A percentile compares a stretch with the other conserved stretches of the same genome.
Conservation (phyloP, 495 filamentous ascomycete species). For the Trichoderma virens region DNA sequence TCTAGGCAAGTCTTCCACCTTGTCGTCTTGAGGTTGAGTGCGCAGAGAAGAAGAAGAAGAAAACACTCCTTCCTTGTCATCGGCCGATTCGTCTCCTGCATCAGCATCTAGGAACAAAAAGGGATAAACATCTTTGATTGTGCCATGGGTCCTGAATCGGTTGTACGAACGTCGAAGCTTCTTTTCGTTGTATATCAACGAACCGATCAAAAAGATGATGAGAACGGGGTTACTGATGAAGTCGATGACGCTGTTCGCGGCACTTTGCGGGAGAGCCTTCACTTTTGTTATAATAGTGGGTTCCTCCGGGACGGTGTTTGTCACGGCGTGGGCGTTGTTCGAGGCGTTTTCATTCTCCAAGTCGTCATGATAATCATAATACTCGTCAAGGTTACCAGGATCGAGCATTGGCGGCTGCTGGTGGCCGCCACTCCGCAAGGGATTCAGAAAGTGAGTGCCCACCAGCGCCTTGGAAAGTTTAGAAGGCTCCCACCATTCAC, state of each 20-base stretch:
- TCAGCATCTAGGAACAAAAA: background rate
- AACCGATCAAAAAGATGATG: slow-evolving; percentile 28
- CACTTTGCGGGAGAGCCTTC: slow-evolving; percentile 29
- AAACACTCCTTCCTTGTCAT: background rate
- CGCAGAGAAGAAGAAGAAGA: background rate
- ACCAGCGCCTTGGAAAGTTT: slow-evolving; percentile 32
- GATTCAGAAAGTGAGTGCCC: slow-evolving; percentile 38
- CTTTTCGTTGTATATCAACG: slow-evolving; percentile 27
- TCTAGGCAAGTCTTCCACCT: background rate
- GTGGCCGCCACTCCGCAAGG: slow-evolving; percentile 10
- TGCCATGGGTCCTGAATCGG: background rate
- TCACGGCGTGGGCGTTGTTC: background rate
- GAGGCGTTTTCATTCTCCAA: slow-evolving; percentile 4
- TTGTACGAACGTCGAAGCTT: slow-evolving; percentile 21
- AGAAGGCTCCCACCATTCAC: slow-evolving; percentile 41
- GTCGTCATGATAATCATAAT: background rate
- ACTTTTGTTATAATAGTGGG: slow-evolving; percentile 27
- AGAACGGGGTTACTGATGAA: slow-evolving; percentile 40
- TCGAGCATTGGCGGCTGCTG: background rate
- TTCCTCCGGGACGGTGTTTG: slow-evolving; percentile 17
- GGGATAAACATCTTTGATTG: background rate
- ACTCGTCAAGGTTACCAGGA: background rate
- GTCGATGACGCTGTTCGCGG: slow-evolving; percentile 29
- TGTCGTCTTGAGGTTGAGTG: slow-evolving; percentile 13
- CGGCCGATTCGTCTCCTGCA: background rate